A percentile compares a stretch with the other conserved stretches of the same genome.
These are phyloP conservation scores for Torulaspora quercuum DNA, from an alignment of 805 yeast species.

Conservation along the genomic window DNA sequence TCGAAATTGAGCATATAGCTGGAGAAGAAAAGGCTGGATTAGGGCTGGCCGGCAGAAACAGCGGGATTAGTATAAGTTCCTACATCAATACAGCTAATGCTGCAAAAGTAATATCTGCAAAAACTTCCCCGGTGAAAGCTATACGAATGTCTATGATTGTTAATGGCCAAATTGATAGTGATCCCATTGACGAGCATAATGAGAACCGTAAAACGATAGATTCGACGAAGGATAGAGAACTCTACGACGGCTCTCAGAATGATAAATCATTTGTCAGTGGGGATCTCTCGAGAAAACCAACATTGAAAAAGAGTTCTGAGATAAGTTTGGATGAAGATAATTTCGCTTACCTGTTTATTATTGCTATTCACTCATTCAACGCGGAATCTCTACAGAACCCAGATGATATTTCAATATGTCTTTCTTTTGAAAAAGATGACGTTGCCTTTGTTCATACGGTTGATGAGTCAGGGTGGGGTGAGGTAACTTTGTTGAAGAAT, in stretches of 20 bases:
- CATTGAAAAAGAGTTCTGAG: constrained; percentile 24
- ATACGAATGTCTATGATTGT: constrained; percentile 23
- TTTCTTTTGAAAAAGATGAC: constrained; percentile 66
- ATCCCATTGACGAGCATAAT: background rate
- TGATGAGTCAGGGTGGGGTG: constrained; percentile 86
- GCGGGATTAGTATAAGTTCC: constrained; percentile 6
- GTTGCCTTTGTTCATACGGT: constrained; percentile 73
- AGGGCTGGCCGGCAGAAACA: constrained; percentile 9
- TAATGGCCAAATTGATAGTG: constrained; percentile 8
- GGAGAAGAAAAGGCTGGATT: constrained; percentile 12
- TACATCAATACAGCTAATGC: constrained; percentile 9
- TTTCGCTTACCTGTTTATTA: constrained; percentile 51
- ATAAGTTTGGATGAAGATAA: constrained; percentile 39
- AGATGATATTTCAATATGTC: constrained; percentile 67
- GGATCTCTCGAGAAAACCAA: constrained; percentile 18
- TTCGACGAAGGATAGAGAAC: background rate
- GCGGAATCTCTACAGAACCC: constrained; percentile 55
- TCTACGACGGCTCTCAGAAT: constrained; percentile 4
- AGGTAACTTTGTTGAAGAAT: constrained; percentile 64
- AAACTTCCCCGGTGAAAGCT: constrained; percentile 21
- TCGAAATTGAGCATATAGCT: background rate
- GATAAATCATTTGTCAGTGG: constrained; percentile 5
- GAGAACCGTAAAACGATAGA: background rate
- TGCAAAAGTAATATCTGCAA: constrained; percentile 7
- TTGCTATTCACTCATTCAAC: constrained; percentile 59